Conservation (phyloP, 1,284 basidiomycete species). For the Cutaneotrichosporon sp. region DNA sequence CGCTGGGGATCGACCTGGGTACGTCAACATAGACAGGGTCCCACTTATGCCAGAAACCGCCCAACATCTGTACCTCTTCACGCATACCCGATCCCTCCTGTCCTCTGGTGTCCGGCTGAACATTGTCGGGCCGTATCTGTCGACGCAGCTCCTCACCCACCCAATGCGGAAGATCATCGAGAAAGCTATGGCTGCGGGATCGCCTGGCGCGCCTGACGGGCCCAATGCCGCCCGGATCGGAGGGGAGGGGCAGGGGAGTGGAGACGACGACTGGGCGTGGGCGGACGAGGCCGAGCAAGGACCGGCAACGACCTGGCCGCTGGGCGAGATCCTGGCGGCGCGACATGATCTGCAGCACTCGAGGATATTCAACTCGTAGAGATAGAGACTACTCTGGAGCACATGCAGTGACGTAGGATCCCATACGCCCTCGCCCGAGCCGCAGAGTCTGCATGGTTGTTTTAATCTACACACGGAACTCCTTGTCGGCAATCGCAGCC, state of each 20-base stretch:
- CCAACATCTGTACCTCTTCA: constrained; percentile 83
- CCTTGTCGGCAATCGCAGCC: no score
- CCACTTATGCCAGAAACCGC: constrained; percentile 64
- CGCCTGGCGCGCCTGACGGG: no score
- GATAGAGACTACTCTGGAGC: no score
- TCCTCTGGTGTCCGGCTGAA: constrained; percentile 90
- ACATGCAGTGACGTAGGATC: no score
- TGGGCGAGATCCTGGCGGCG: constrained; percentile 87
- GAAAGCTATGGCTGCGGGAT: constrained; percentile 36
- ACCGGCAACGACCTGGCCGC: constrained; percentile 87
- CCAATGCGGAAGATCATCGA: constrained; percentile 63
- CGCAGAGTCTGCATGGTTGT: no score
- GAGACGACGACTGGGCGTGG: constrained; percentile 31
- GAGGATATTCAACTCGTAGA: constrained; percentile 75
- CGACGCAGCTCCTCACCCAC: constrained; percentile 80
- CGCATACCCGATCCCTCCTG: constrained; percentile 81
- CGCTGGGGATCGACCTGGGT: constrained; percentile 70
- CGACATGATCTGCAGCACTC: constrained; percentile 94
- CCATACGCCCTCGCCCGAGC: no score
- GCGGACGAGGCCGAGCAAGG: constrained; percentile 38
- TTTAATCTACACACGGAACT: no score
- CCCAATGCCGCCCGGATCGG: no score
- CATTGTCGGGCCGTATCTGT: constrained; percentile 83
- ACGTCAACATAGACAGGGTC: no score
- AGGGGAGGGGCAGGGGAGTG: not conserved